Conservation (phyloP, 495 filamentous ascomycete genomes). For the Aspergillus haitiensis region DNA sequence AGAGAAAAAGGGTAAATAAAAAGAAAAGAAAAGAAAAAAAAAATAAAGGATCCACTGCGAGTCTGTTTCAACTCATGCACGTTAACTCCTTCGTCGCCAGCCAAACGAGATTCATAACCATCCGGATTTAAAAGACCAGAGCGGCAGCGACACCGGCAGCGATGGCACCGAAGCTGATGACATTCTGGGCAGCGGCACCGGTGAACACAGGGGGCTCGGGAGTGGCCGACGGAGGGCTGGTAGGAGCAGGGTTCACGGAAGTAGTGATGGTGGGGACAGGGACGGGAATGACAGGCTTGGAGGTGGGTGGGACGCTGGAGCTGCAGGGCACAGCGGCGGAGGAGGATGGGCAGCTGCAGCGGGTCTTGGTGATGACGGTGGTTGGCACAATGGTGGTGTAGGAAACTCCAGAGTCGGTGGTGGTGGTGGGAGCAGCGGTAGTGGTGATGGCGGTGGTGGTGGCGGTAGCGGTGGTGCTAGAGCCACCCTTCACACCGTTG, state of each 20-base stretch:
- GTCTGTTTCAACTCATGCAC: no score
- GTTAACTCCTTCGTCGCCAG: no score
- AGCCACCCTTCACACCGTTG: conserved; percentile 23
- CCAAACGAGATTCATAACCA: no score
- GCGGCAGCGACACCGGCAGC: conserved; percentile 45
- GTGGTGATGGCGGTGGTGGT: conserved; percentile 16
- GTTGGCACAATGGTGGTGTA: conserved; percentile 23
- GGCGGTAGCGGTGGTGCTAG: conserved; percentile 26
- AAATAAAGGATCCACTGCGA: no score
- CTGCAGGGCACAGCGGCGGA: background rate
- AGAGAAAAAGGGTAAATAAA: no score
- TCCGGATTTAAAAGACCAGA: conserved; percentile 35
- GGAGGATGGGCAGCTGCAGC: conserved; percentile 15
- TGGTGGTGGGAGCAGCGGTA: conserved; percentile 17
- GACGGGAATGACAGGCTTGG: conserved; percentile 3
- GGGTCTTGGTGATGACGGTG: conserved; percentile 19
- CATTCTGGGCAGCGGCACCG: conserved; percentile 50
- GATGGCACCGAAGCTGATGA: conserved; percentile 47
- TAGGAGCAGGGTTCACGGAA: conserved; percentile 11
- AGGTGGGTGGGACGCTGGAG: background rate
- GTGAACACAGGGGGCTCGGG: conserved; percentile 39
- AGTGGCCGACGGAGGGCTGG: conserved; percentile 31
- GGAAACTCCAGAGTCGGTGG: background rate
- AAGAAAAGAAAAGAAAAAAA: no score
- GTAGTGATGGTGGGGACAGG: conserved; percentile 18